Evolutionary conservation across 1,284 basidiomycete species (phyloP).

Genomic region (Sporisorium exsertum): DNA sequence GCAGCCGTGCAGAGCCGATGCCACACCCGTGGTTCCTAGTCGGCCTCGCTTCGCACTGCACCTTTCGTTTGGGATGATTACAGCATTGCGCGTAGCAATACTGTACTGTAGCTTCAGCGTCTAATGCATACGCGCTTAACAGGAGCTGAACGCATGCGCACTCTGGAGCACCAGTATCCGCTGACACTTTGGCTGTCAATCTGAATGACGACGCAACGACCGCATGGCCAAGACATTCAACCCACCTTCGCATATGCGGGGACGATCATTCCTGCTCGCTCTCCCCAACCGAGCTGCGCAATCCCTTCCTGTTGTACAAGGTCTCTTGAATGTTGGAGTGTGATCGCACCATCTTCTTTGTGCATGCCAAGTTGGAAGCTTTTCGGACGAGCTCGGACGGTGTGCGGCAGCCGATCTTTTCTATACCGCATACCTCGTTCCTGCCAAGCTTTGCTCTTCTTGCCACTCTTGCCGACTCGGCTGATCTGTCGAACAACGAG

Average conservation of each 20-base stretch:
- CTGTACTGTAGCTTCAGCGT: background rate
- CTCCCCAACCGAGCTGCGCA: slow-evolving; percentile 4
- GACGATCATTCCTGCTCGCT: slow-evolving; percentile 14
- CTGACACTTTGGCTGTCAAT: too few relatives aligned
- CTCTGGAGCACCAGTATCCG: too few relatives aligned
- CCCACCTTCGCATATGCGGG: slow-evolving; percentile 8
- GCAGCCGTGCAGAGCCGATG: background rate
- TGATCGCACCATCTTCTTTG: background rate
- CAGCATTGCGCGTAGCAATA: background rate
- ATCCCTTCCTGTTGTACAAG: background rate
- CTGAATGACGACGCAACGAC: background rate
- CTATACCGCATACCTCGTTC: background rate
- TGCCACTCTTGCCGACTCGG: slow-evolving; percentile 2
- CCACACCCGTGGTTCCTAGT: background rate
- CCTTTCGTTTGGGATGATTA: background rate
- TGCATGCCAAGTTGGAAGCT: background rate
- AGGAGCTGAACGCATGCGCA: too few relatives aligned
- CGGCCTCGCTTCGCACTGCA: background rate
- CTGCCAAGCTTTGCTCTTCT: background rate
- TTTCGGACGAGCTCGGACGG: background rate
- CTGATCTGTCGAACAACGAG: background rate
- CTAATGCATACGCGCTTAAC: background rate
- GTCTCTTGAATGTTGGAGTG: background rate
- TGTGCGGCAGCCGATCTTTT: background rate
- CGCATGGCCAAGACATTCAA: slow-evolving; percentile 6